Percentiles rank a stretch among this genome's conserved stretches.
Evolutionary conservation across 805 yeast species (phyloP).

Genomic region (Jamesozyma rosinii): DNA sequence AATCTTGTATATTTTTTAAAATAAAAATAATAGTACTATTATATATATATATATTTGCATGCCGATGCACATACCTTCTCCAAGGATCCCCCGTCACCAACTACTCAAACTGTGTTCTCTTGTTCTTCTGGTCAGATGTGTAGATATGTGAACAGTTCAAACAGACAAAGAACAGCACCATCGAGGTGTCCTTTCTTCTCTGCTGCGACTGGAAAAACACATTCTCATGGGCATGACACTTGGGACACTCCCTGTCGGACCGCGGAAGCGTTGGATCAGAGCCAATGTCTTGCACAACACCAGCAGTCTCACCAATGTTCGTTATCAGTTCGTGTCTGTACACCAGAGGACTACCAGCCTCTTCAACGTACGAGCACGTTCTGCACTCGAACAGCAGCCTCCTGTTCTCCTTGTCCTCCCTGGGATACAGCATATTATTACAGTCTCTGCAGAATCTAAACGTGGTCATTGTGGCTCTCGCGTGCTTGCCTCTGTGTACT

Average conservation of each 20-base stretch:
- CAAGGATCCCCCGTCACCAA: too few species aligned
- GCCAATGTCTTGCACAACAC: slow-evolving; percentile 92
- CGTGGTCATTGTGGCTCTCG: slow-evolving; percentile 54
- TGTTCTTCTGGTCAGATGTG: slow-evolving; percentile 32
- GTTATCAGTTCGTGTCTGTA: slow-evolving; percentile 89
- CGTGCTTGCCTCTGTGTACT: neutral
- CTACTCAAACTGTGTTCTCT: slow-evolving; percentile 27
- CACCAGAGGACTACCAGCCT: slow-evolving; percentile 79
- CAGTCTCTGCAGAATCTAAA: slow-evolving; percentile 92
- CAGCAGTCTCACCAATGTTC: slow-evolving; percentile 89
- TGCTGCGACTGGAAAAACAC: slow-evolving; percentile 97
- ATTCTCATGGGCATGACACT: slow-evolving; percentile 78
- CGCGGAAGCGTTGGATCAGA: slow-evolving; percentile 96
- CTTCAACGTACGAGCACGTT: slow-evolving; percentile 87
- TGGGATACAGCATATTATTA: slow-evolving; percentile 96
- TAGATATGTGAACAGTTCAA: slow-evolving; percentile 69
- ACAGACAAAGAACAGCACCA: slow-evolving; percentile 92
- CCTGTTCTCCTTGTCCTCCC: slow-evolving; percentile 73
- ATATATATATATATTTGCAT: neutral
- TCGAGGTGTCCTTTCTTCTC: slow-evolving; percentile 86
- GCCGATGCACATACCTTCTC: too few species aligned
- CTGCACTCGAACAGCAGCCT: slow-evolving; percentile 83
- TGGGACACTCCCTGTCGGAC: slow-evolving; percentile 87
- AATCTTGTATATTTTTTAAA: too few species aligned
- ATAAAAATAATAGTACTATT: too few species aligned